Evolutionary conservation across 768 basidiomycete genomes (phyloP).

Genomic region (Sistotremastrum niveocremeum): DNA sequence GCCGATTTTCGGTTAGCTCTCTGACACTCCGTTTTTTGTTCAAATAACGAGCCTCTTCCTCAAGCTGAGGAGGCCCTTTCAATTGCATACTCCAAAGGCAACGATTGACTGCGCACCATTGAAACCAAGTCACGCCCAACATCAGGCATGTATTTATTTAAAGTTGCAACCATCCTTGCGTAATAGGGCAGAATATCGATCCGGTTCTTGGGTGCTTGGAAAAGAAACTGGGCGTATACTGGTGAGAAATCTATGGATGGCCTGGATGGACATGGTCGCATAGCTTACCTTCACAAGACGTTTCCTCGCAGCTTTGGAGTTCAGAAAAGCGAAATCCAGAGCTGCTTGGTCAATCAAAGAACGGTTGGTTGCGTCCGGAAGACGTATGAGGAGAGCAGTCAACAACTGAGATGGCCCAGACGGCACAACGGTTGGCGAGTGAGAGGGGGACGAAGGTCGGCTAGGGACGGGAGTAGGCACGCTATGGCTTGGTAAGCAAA

Average conservation of each 20-base stretch:
- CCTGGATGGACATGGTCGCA: not conserved
- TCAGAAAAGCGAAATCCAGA: slow-evolving; percentile 91
- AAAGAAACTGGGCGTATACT: slow-evolving; percentile 44
- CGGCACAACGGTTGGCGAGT: slow-evolving; percentile 55
- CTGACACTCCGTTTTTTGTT: slow-evolving; percentile 82
- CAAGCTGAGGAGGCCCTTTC: slow-evolving; percentile 40
- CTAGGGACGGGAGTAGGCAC: slow-evolving; percentile 51
- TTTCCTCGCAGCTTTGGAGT: slow-evolving; percentile 93
- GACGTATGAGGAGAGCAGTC: slow-evolving; percentile 75
- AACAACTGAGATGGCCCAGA: slow-evolving; percentile 91
- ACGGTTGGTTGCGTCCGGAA: slow-evolving; percentile 91
- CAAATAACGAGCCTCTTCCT: slow-evolving; percentile 92
- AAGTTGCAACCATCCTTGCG: slow-evolving; percentile 73
- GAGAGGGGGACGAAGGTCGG: slow-evolving; percentile 44
- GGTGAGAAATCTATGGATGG: slow-evolving; percentile 1
- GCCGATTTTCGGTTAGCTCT: no score
- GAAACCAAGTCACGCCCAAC: slow-evolving; percentile 72
- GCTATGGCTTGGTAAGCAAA: slow-evolving; percentile 9
- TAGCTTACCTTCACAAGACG: slow-evolving; percentile 63
- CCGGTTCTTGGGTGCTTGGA: slow-evolving; percentile 74
- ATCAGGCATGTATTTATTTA: slow-evolving; percentile 90
- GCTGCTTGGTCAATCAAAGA: slow-evolving; percentile 85
- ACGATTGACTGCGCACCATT: slow-evolving; percentile 37
- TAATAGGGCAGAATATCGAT: slow-evolving; percentile 90
- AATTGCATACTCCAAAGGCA: not conserved